phyloP scores from a whole-genome alignment of 192 early-diverging fungal species.

The Lunasporangiospora selenospora region DNA sequence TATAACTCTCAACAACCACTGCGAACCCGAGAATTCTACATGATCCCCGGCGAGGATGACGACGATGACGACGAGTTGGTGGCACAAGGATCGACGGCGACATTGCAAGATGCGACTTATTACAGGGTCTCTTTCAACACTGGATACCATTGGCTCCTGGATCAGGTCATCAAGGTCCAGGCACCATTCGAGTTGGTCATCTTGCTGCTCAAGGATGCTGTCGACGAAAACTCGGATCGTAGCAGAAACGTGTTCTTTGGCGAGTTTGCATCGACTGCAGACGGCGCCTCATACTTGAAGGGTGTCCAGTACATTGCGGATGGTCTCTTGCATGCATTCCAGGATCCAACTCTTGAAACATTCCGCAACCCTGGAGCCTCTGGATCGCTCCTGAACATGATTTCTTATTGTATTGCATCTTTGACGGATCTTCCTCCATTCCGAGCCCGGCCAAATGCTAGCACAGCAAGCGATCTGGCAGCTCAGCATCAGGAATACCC shows the following conservation, averaged over 20 bases:
- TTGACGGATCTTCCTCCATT: constrained; percentile 37
- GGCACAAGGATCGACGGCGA: constrained; percentile 14
- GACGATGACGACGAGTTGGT: constrained; percentile 29
- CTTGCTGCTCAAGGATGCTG: constrained; percentile 43
- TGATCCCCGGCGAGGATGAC: constrained; percentile 24
- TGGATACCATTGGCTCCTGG: constrained; percentile 43
- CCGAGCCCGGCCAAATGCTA: constrained; percentile 18
- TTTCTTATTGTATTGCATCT: constrained; percentile 43
- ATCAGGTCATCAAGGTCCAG: constrained; percentile 44
- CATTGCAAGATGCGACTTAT: constrained; percentile 32
- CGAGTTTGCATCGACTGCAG: constrained; percentile 26
- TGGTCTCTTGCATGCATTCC: constrained; percentile 42
- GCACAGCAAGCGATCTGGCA: constrained; percentile 4
- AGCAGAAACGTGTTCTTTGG: constrained; percentile 41
- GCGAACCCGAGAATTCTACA: constrained; percentile 38
- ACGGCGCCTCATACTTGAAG: constrained; percentile 31
- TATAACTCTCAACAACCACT: constrained; percentile 41
- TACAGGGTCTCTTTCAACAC: constrained; percentile 41
- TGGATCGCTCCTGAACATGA: constrained; percentile 45
- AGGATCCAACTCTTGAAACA: constrained; percentile 36
- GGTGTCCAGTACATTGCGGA: constrained; percentile 40
- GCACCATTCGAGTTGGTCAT: constrained; percentile 45
- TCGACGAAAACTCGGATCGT: constrained; percentile 40
- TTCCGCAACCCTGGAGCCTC: constrained; percentile 45
- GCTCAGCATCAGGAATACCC: constrained; percentile 40